Conservation (phyloP, 2,329 filamentous ascomycete species). For the Berkeleyomyces basicola region DNA sequence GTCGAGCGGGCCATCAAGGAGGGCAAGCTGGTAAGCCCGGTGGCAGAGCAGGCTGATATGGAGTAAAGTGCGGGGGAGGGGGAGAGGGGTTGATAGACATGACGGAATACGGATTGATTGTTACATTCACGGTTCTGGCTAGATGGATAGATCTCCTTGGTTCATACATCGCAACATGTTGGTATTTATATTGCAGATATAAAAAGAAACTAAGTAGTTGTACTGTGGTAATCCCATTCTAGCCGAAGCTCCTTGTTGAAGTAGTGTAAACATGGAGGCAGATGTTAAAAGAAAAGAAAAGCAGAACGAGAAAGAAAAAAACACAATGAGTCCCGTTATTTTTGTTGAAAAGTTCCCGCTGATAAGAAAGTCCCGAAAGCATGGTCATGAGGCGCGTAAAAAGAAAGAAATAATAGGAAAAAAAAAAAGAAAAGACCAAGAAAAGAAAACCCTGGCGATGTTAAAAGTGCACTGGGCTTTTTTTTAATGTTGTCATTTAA, state of each 20-base stretch:
- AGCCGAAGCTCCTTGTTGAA: constrained; percentile 9
- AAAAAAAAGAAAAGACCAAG: neutral
- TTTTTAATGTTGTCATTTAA: constrained; percentile 18
- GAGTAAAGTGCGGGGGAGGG: neutral
- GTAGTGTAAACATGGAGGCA: neutral
- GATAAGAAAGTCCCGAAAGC: constrained; percentile 14
- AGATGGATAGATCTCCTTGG: neutral
- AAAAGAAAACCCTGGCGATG: constrained; percentile 7
- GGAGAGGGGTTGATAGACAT: neutral
- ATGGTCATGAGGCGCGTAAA: constrained; percentile 14
- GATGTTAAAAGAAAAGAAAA: constrained; percentile 16
- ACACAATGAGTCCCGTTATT: constrained; percentile 12
- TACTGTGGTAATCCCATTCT: constrained; percentile 5
- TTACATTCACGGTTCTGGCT: neutral
- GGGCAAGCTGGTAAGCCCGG: constrained; percentile 48
- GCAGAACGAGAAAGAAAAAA: constrained; percentile 7
- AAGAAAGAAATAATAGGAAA: constrained; percentile 5
- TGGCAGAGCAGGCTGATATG: constrained; percentile 46
- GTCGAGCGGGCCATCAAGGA: constrained; percentile 44
- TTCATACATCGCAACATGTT: neutral
- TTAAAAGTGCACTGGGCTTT: constrained; percentile 14
- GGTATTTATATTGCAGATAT: neutral
- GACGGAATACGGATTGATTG: neutral
- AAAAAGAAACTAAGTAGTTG: neutral
- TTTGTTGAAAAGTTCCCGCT: constrained; percentile 14